Evolutionary conservation across 129 eudicot genomes (phyloP).

Genomic region (Smallanthus sonchifolius): DNA sequence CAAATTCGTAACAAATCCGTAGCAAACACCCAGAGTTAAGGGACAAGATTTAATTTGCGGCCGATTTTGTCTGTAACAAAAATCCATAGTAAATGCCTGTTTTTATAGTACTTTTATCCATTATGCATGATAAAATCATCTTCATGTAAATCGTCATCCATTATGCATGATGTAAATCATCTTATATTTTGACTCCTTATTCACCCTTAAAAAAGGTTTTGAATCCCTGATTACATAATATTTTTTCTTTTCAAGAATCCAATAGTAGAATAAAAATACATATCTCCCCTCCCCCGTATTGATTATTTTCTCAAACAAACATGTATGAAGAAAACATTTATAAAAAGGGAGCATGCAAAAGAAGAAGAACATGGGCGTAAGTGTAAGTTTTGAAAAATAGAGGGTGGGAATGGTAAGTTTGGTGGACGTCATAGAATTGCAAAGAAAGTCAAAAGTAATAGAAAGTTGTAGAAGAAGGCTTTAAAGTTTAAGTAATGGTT

Average conservation of each 20-base stretch:
- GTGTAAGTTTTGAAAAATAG: background rate
- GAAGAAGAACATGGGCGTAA: background rate
- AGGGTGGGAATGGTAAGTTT: background rate
- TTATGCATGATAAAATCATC: too few relatives aligned
- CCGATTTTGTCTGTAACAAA: too few relatives aligned
- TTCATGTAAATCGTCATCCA: too few relatives aligned
- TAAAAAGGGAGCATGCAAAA: background rate
- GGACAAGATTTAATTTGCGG: too few relatives aligned
- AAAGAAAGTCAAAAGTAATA: constrained; percentile 21
- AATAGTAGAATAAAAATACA: background rate
- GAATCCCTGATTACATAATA: too few relatives aligned
- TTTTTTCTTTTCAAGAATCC: background rate
- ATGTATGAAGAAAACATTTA: background rate
- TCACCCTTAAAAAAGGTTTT: too few relatives aligned
- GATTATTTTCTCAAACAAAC: background rate
- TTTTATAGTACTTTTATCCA: too few relatives aligned
- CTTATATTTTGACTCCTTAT: too few relatives aligned
- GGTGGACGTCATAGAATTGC: constrained; percentile 18
- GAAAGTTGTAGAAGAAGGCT: constrained; percentile 6
- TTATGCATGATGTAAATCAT: too few relatives aligned
- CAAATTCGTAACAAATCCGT: too few relatives aligned
- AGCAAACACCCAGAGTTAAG: too few relatives aligned
- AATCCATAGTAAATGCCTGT: too few relatives aligned
- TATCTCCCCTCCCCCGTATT: background rate
- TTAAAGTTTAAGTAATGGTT: constrained; percentile 6